These are phyloP conservation scores for Cornus kousa DNA, from an alignment of 148 eudicot genomes.

Conservation along the genomic window DNA sequence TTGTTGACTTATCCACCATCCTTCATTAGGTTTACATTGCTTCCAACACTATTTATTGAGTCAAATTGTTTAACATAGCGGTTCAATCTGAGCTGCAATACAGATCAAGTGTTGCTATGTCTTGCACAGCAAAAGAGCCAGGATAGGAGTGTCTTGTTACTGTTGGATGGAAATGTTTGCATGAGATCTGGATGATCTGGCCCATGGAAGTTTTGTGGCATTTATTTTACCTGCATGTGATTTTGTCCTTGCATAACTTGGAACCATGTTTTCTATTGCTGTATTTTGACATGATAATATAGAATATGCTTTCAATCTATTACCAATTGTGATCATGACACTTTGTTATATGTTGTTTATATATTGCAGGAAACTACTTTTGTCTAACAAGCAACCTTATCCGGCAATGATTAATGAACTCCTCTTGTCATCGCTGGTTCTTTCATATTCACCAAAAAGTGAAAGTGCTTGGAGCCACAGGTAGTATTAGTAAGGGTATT, in stretches of 20 bases:
- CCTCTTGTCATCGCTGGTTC: constrained; percentile 55
- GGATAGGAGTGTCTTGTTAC: not conserved
- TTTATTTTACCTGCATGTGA: not conserved
- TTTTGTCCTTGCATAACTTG: not conserved
- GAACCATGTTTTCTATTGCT: not conserved
- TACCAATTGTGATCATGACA: not conserved
- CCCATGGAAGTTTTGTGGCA: not conserved
- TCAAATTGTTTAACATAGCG: not conserved
- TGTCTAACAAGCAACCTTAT: constrained; percentile 40
- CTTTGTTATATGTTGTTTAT: not conserved
- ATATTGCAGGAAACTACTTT: constrained; percentile 63
- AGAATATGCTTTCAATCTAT: not conserved
- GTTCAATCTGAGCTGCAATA: too few relatives aligned
- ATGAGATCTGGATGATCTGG: not conserved
- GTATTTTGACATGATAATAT: not conserved
- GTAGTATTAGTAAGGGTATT: constrained; percentile 26
- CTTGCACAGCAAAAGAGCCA: not conserved
- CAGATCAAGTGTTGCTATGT: too few relatives aligned
- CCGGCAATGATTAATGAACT: constrained; percentile 52
- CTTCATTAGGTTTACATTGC: too few relatives aligned
- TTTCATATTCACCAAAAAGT: constrained; percentile 86
- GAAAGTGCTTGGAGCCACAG: constrained; percentile 91
- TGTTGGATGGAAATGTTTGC: not conserved
- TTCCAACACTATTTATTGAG: too few relatives aligned
- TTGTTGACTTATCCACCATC: not conserved